Conservation (phyloP, 805 yeast genomes). For the Candida sonorensis region DNA sequence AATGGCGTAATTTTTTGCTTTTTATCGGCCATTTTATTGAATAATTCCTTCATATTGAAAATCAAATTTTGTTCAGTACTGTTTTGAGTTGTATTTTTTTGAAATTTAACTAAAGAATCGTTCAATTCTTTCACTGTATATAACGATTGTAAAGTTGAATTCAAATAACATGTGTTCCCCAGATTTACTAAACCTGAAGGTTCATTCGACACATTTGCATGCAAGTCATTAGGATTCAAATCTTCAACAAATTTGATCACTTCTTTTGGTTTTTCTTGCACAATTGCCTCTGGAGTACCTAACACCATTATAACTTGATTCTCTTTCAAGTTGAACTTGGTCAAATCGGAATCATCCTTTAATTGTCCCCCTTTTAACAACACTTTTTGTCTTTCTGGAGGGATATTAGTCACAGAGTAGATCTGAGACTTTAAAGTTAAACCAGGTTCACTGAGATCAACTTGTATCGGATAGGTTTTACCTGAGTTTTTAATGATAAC, state of each 20-base stretch:
- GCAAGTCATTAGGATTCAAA: conserved; percentile 25
- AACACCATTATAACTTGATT: conserved; percentile 76
- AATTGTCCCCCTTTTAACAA: conserved; percentile 86
- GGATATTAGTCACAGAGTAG: conserved; percentile 68
- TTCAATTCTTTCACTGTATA: conserved; percentile 38
- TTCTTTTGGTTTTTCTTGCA: conserved; percentile 37
- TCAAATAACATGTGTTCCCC: conserved; percentile 76
- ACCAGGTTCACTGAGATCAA: conserved; percentile 52
- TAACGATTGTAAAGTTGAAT: conserved; percentile 59
- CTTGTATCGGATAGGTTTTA: conserved; percentile 50
- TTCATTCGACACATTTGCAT: conserved; percentile 22
- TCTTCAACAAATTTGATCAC: conserved; percentile 65
- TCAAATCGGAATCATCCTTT: conserved; percentile 53
- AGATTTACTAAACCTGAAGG: conserved; percentile 66
- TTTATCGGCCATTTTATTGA: conserved; percentile 34
- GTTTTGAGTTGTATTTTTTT: conserved; percentile 9
- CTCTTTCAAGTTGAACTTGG: conserved; percentile 48
- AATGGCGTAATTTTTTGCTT: conserved; percentile 56
- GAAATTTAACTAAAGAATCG: conserved; percentile 22
- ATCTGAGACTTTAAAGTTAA: conserved; percentile 61
- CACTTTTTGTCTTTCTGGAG: conserved; percentile 86
- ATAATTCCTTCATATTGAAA: conserved; percentile 34
- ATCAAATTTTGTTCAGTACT: conserved; percentile 23
- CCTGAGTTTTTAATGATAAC: conserved; percentile 62
- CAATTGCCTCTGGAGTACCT: conserved; percentile 69